These are phyloP conservation scores for Didymella lethalis DNA, from an alignment of 2,329 filamentous ascomycete genomes.

Conservation along the genomic window DNA sequence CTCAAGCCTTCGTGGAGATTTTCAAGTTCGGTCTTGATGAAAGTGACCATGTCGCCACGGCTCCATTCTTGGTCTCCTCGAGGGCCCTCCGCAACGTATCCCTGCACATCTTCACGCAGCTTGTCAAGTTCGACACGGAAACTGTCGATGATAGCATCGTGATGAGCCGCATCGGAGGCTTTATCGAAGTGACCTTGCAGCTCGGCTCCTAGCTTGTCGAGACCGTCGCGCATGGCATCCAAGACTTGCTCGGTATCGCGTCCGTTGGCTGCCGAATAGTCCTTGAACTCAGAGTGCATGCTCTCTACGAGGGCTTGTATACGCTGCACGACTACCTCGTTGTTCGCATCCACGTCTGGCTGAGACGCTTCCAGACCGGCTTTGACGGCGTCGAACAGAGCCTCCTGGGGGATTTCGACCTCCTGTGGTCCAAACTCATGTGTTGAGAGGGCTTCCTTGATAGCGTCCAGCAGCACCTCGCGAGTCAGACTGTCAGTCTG, in stretches of 20 bases:
- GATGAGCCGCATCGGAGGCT: constrained; percentile 71
- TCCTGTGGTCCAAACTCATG: constrained; percentile 54
- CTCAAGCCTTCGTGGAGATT: constrained; percentile 67
- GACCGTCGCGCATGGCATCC: constrained; percentile 84
- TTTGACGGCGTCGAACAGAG: constrained; percentile 66
- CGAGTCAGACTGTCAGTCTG: constrained; percentile 58
- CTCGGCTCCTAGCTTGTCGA: constrained; percentile 79
- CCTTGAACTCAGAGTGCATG: constrained; percentile 73
- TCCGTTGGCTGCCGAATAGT: constrained; percentile 80
- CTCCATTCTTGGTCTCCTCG: constrained; percentile 52
- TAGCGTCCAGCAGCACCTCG: constrained; percentile 64
- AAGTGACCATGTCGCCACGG: constrained; percentile 57
- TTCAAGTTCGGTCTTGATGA: constrained; percentile 66
- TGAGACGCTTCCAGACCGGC: constrained; percentile 63
- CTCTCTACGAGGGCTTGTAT: constrained; percentile 67
- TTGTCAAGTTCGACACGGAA: constrained; percentile 70
- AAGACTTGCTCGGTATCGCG: constrained; percentile 87
- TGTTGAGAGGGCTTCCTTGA: constrained; percentile 65
- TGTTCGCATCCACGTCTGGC: constrained; percentile 61
- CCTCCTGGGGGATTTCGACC: constrained; percentile 58
- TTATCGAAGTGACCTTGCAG: constrained; percentile 84
- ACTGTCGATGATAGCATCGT: constrained; percentile 79
- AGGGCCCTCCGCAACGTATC: constrained; percentile 56
- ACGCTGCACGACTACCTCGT: constrained; percentile 67
- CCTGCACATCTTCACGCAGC: constrained; percentile 68